Base-by-base conservation (phyloP, 176 grass and related monocot genomes). In the Phyllostachys edulis region DNA sequence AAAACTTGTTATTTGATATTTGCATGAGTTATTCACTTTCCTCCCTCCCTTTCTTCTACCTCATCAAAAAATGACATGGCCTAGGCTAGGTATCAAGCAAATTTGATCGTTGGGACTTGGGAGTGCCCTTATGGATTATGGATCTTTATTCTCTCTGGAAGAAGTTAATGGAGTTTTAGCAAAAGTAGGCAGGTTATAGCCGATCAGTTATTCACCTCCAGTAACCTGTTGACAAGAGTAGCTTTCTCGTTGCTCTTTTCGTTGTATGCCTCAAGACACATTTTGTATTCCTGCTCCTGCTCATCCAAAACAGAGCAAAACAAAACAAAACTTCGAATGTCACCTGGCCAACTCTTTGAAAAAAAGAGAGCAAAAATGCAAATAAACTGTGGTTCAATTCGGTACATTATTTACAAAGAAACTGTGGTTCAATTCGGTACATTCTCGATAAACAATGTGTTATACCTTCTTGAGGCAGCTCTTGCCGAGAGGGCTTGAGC, bases 391-490 rank as follows among this genome's bases (percentile, higher is more conserved):
- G n/a, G n/a, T n/a, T n/a, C n/a, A n/a, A n/a, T n/a, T n/a, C n/a
- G n/a, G n/a, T n/a, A n/a, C n/a, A n/a, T n/a, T n/a, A n/a, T n/a
- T n/a, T n/a, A n/a, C n/a, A n/a, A n/a, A n/a, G n/a, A 37, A 37
- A 75, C 24, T 2, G 32, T 5, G 12, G 69, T 13, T 16, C 34
- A 16, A 44, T 56, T 29, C 29, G 29, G 29, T 29, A 1, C 29
- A 29, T 29, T 29, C 29, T 29, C 9, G 7, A 59, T 56, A 17
- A 56, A 51, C 24, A 26, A 10, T 47, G 16, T 55, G 24, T 40
- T 69, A 29, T 29, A 92, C 94, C 94, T 97, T 97, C 45, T 64
- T 85, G 32, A 97, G 86, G 80, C 94, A 94, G 27, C 45, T 90
- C 73, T 97, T 84, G 44, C 82, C 88, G 3, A 97, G 92, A 71